Evolutionary conservation across 2,329 filamentous ascomycete species (phyloP).

Genomic region (Fusarium brachygibbosum): DNA sequence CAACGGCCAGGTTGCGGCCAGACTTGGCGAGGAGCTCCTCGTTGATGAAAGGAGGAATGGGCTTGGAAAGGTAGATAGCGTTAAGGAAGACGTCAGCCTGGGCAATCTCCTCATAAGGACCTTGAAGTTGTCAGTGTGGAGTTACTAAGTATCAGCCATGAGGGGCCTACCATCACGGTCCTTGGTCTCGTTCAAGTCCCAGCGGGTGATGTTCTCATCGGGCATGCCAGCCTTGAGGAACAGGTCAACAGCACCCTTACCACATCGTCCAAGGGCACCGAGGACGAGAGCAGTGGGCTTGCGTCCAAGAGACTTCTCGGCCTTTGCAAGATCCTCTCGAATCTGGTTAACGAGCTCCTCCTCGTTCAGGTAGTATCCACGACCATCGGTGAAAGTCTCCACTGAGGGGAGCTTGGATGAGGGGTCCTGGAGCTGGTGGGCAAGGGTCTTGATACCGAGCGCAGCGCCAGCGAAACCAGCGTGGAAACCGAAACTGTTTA

Average conservation of each 20-base stretch:
- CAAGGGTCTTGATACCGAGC: conserved; percentile 83
- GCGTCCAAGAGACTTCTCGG: conserved; percentile 76
- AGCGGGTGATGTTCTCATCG: conserved; percentile 63
- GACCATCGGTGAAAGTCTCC: conserved; percentile 54
- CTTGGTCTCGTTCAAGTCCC: conserved; percentile 83
- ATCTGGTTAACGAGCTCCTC: conserved; percentile 62
- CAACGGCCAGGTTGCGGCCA: conserved; percentile 80
- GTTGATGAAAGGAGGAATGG: conserved; percentile 85
- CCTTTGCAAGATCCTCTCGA: conserved; percentile 66
- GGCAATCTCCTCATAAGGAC: conserved; percentile 81
- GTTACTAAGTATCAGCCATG: background rate
- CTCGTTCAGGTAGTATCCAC: conserved; percentile 80
- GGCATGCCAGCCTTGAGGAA: conserved; percentile 76
- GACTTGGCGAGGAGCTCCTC: conserved; percentile 72
- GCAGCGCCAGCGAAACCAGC: conserved; percentile 83
- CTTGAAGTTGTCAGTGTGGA: conserved; percentile 11
- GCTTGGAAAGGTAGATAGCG: conserved; percentile 77
- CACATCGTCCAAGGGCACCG: conserved; percentile 86
- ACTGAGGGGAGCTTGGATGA: conserved; percentile 72
- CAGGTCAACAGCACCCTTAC: conserved; percentile 85
- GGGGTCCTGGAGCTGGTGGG: conserved; percentile 81
- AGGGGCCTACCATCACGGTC: conserved; percentile 65
- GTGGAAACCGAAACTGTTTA: conserved; percentile 73
- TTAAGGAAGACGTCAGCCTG: conserved; percentile 85
- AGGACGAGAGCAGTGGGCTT: conserved; percentile 87